A percentile compares a stretch with the other conserved stretches of the same genome.
Conservation (phyloP, 805 yeast species). For the Ogataea glucozyma region DNA sequence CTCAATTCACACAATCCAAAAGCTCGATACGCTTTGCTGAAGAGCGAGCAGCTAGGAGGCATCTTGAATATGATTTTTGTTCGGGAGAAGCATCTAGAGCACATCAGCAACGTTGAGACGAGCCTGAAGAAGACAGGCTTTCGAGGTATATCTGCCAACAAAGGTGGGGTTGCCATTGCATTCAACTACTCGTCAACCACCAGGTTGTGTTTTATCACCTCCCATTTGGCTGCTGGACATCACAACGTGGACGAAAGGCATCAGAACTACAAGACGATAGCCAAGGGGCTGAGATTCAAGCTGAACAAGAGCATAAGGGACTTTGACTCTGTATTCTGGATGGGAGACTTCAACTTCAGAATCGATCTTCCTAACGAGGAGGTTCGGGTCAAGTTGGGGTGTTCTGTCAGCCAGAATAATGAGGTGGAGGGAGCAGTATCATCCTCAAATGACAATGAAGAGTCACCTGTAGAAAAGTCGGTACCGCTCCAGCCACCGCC, state of each 20-base stretch:
- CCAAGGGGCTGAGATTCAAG: constrained; percentile 67
- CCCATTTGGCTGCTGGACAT: constrained; percentile 94
- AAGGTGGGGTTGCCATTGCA: constrained; percentile 60
- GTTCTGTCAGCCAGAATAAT: not conserved
- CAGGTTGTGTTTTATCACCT: constrained; percentile 73
- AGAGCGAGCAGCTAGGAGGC: constrained; percentile 87
- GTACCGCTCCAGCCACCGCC: not conserved
- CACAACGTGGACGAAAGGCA: constrained; percentile 80
- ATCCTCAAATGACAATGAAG: too few relatives aligned
- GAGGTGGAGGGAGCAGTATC: too few relatives aligned
- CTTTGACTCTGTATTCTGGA: constrained; percentile 83
- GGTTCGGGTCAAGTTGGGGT: constrained; percentile 46
- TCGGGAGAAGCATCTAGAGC: constrained; percentile 49
- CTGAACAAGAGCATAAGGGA: constrained; percentile 61
- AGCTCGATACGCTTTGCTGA: constrained; percentile 44
- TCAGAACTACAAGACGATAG: constrained; percentile 78
- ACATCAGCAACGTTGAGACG: constrained; percentile 64
- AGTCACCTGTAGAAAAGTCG: too few relatives aligned
- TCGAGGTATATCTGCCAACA: constrained; percentile 79
- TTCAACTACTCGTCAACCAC: constrained; percentile 55
- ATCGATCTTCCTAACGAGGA: constrained; percentile 69
- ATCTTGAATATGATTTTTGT: constrained; percentile 70
- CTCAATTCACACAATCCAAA: constrained; percentile 42
- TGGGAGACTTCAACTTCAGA: constrained; percentile 93
- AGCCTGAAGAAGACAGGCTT: constrained; percentile 87